Percentiles rank a stretch among this genome's conserved stretches.
Conservation (phyloP, 345 rosid genomes). For the Boechera stricta region DNA sequence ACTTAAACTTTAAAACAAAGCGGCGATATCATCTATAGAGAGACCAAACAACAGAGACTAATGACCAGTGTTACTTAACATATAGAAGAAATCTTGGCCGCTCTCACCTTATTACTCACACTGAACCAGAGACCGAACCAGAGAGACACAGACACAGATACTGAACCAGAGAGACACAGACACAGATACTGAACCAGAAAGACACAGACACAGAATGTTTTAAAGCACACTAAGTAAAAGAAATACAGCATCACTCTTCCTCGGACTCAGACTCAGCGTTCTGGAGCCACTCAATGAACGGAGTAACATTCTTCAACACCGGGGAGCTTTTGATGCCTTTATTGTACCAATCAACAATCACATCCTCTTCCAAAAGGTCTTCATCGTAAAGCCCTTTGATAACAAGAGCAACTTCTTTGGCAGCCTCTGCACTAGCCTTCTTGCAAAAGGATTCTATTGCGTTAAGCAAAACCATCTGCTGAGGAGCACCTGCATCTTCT, state of each 20-base stretch:
- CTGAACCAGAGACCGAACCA: neutral
- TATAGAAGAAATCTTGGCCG: conserved; percentile 5
- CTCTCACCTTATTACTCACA: conserved; percentile 27
- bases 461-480: conserved; percentile 53
- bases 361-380: conserved; percentile 68
- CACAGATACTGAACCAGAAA: neutral
- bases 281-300: conserved; percentile 74
- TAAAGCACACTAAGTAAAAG: conserved; percentile 1
- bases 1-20: neutral
- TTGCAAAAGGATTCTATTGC: conserved; percentile 55
- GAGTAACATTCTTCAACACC: conserved; percentile 59
- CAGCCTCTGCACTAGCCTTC: conserved; percentile 43
- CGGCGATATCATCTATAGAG: neutral
- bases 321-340: conserved; percentile 52
- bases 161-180: too few relatives aligned
- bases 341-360: conserved; percentile 58
- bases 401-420: conserved; percentile 64
- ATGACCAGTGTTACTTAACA: conserved; percentile 12
- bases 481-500: conserved; percentile 48
- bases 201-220: neutral
- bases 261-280: conserved; percentile 81
- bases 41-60: conserved; percentile 8
- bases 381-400: conserved; percentile 66
- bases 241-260: conserved; percentile 49
- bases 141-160: neutral